Evolutionary conservation across 441 rosid species (phyloP), one percentile per base, ranked within the genome.

Genomic region (Croton laevigatus): DNA sequence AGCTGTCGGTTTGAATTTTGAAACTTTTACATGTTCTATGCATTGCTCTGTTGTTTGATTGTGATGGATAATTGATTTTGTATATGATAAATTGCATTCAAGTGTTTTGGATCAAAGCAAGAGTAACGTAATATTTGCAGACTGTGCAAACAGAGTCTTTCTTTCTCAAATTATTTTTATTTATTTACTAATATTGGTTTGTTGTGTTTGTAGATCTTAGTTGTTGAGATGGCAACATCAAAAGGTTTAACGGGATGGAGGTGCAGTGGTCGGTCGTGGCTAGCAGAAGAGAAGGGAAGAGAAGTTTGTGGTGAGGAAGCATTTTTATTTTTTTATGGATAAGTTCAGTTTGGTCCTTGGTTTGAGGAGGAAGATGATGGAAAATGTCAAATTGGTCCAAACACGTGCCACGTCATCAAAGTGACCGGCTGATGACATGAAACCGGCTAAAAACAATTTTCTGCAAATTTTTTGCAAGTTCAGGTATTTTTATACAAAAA

Each of bases 221-320:
- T 82, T 60, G 80, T 66, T 79, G 82, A 80, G 73, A 91, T 94
- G 97, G 93, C 95, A 45, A 72, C 93, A 27, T 65, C 83, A 57
- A 80, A 88, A 69, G 87, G 87, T 61, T 78, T 81, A 71, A 75
- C 82, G 34, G 82, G 81, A 80, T 90, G 94, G 94, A n/a, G n/a
- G n/a, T n/a, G n/a, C n/a, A n/a, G n/a, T n/a, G n/a, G n/a, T n/a
- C n/a, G n/a, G n/a, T n/a, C n/a, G n/a, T n/a, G n/a, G n/a, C n/a
- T n/a, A n/a, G n/a, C n/a, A n/a, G n/a, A n/a, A n/a, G n/a, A n/a
- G n/a, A n/a, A n/a, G n/a, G n/a, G n/a, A n/a, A n/a, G n/a, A n/a
- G n/a, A n/a, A n/a, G n/a, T n/a, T n/a, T n/a, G n/a, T n/a, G n/a
- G n/a, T n/a, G n/a, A n/a, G n/a, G n/a, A n/a, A n/a, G n/a, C n/a